Conservation (phyloP, 23 red algal species). For the Cyanidiococcus yangmingshanensis region DNA sequence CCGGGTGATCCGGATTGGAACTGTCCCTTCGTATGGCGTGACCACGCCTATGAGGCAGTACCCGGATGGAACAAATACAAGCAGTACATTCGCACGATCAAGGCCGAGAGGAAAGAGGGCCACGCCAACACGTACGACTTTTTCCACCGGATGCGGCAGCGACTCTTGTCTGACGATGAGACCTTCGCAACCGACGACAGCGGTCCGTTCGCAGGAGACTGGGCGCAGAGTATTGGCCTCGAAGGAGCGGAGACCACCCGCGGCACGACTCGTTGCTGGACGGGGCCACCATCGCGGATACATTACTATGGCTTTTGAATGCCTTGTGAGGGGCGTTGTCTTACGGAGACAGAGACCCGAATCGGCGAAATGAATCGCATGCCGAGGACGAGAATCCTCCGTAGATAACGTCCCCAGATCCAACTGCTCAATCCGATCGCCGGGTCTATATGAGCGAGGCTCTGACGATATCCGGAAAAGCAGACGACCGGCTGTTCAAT, state of each 20-base stretch:
- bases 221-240: background rate
- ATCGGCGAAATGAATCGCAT: background rate
- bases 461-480: too few species aligned
- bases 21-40: slow-evolving; percentile 18
- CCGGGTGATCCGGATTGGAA: slow-evolving; percentile 19
- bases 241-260: background rate
- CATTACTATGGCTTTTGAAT: slow-evolving; percentile 1
- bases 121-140: slow-evolving; percentile 7
- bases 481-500: too few species aligned
- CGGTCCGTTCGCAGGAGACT: background rate
- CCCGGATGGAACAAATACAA: slow-evolving; percentile 14
- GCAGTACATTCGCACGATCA: slow-evolving; percentile 1
- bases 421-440: too few species aligned
- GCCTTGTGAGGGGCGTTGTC: too few species aligned
- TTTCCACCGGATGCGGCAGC: background rate
- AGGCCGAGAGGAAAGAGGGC: background rate
- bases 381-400: background rate
- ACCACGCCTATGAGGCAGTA: slow-evolving; percentile 15
- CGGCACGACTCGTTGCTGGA: slow-evolving; percentile 4
- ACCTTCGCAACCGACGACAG: background rate
- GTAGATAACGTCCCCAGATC: too few species aligned
- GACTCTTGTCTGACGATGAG: background rate
- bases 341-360: too few species aligned
- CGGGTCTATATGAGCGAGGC: too few species aligned
- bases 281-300: background rate